Evolutionary conservation across 2,329 filamentous ascomycete genomes (phyloP), one percentile per base, ranked within the genome.

Genomic region (Trichoderma sp.): DNA sequence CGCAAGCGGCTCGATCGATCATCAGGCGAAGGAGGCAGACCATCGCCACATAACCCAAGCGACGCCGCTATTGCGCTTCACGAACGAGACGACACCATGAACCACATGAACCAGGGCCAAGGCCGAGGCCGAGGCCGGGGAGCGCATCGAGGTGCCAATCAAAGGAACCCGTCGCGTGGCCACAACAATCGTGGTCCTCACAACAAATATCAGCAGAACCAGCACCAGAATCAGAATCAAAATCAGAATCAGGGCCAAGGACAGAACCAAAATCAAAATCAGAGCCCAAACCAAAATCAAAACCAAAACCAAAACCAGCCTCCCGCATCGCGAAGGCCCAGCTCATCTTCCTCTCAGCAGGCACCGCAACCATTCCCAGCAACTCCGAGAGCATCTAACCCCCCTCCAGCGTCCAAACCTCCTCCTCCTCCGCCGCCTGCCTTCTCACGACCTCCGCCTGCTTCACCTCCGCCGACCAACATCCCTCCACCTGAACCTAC

Each of bases 31-130:
- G 83, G 82, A 71, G 81, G 81, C 74, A 84, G 90, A 73, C 89
- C 89, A 24, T 87, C 89, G 65, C 90, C 90, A 66, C 89, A 91
- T 80, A 87, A 89, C 39, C 89, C 90, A 61, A 85, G 83, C 67
- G 87, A 90, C 75, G 86, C 86, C 7, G 77, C 81, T 51, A 77
- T 90, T 70, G 87, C 83, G 57, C 88, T 90, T 74, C 87, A 90
- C 79, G 89, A 91, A 70, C 81, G 86, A 80, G 85, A 86, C 74
- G 84, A 87, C 77, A 82, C 82, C 51, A 80, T 64, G 82, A 75
- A 83, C 83, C 43, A 39, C 39, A 61, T 62, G 66, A 62, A 53
- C 63, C 80, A 83, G 73, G 82, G 85, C 72, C 83, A 87, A 72
- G 82, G 83, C 32, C 80, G 83, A 73, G 82, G 85, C 73, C 84